Evolutionary conservation across 1,284 basidiomycete species (phyloP), one percentile per base, ranked within the genome.

Genomic region (Trichosporon sp.): DNA sequence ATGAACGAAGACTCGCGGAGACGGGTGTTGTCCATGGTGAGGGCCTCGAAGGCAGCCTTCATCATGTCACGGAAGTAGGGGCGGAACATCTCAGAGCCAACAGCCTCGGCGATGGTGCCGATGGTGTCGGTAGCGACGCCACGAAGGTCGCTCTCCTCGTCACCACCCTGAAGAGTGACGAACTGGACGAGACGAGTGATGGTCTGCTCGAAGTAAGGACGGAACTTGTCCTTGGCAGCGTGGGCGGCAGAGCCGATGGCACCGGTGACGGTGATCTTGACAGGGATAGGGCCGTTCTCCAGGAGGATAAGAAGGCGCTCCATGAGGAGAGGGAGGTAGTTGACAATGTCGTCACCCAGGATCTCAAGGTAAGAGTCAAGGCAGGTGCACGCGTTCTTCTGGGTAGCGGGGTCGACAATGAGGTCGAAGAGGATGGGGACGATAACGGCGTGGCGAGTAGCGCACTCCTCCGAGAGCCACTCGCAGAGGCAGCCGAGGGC

Each of bases 51-150:
- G 3, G 95, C 92, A 72, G 93, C 88, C 78, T 89, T 89, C 95
- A 99, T 98, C 85, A 97, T 88, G 66, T 94, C 89, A 49, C 89
- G 85, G 84, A 97, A 95, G 86, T 92, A 99, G 23, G 95, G 95
- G 40, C 91, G 85, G 89, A 99, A 99, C 32, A 87, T 83, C 27
- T 99, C 94, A 76, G 89, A 87, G 70, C 96, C 96, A 60, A 99
- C 92, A 14, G 96, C 94, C 81, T 98, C 96, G 34, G 95, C 92
- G 71, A 99, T 92, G 0, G 96, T 99, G 65, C 96, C 96, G 69
- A 98, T 89, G 36, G 96, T 94, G 82, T 99, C 96, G 86, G 96
- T 97, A 27, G 95, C 90, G 76, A 98, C 96, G 49, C 96, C 96
- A 67, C 96, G 91, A 49, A 99, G 86, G 75, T 99, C 95, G 70